A percentile compares a stretch with the other conserved stretches of the same genome.
Conservation (phyloP, 495 filamentous ascomycete genomes). For the Aspergillus hancockii region DNA sequence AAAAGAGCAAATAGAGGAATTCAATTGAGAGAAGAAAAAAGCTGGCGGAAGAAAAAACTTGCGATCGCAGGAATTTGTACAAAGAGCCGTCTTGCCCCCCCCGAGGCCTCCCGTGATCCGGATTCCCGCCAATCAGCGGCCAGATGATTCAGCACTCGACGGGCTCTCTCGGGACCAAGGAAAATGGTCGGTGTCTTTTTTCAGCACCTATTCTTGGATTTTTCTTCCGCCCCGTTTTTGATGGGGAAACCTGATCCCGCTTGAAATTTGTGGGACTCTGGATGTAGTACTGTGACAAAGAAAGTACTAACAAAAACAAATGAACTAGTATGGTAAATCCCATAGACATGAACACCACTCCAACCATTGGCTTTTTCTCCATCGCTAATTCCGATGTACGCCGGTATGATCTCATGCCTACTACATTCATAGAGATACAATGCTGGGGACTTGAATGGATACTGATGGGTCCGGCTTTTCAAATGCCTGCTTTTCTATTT, state of each 20-base stretch:
- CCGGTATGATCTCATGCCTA: conserved; percentile 15
- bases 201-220: not conserved
- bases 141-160: conserved; percentile 39
- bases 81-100: conserved; percentile 27
- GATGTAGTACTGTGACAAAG: conserved; percentile 3
- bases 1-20: conserved; percentile 21
- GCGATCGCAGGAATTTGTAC: conserved; percentile 37
- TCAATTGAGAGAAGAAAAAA: conserved; percentile 24
- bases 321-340: too few species aligned
- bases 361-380: not conserved
- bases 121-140: conserved; percentile 36
- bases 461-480: conserved; percentile 4
- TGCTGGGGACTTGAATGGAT: too few species aligned
- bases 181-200: conserved; percentile 16
- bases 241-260: too few species aligned
- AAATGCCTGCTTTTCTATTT: conserved; percentile 19
- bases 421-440: not conserved
- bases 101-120: conserved; percentile 43
- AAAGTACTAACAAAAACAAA: too few species aligned
- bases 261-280: not conserved
- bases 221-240: too few species aligned
- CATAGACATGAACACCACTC: not conserved
- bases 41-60: conserved; percentile 33
- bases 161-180: conserved; percentile 38
- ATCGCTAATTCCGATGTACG: not conserved